phyloP scores from a whole-genome alignment of 2,329 filamentous ascomycete genomes.

The Atkinsonella hypoxylon region DNA sequence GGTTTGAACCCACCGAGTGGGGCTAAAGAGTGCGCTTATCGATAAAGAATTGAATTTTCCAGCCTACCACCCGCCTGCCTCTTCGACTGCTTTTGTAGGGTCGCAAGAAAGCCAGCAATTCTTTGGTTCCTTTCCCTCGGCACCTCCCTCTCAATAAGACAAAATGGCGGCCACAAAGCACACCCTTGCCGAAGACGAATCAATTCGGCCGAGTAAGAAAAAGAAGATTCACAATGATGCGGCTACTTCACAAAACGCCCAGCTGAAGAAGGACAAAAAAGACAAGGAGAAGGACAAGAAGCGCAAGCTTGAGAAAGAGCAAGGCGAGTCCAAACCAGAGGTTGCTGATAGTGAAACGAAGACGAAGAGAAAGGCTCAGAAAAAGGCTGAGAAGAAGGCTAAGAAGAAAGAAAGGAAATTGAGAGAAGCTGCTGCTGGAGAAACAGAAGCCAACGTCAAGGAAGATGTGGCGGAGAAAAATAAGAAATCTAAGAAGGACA shows the following conservation, averaged over 20 bases:
- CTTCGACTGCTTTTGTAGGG: neutral
- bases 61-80: neutral
- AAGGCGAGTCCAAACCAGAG: slow-evolving; percentile 7
- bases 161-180: slow-evolving; percentile 30
- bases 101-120: neutral
- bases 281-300: slow-evolving; percentile 22
- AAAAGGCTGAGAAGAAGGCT: slow-evolving; percentile 11
- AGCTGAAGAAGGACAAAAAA: slow-evolving; percentile 30
- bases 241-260: slow-evolving; percentile 18
- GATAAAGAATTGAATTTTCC: slow-evolving; percentile 17
- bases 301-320: slow-evolving; percentile 16
- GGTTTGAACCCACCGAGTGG: neutral
- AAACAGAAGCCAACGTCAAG: slow-evolving; percentile 12
- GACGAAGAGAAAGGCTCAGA: slow-evolving; percentile 9
- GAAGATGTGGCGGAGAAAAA: slow-evolving; percentile 8
- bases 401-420: slow-evolving; percentile 23
- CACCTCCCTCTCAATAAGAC: neutral
- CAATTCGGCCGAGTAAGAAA: slow-evolving; percentile 26
- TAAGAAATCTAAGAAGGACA: slow-evolving; percentile 20
- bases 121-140: neutral
- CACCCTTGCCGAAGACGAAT: slow-evolving; percentile 24
- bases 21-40: slow-evolving; percentile 12
- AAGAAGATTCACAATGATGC: slow-evolving; percentile 22
- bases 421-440: slow-evolving; percentile 16
- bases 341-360: slow-evolving; percentile 13